Evolutionary conservation across 2,329 filamentous ascomycete genomes (phyloP), one percentile per base, ranked within the genome.

Genomic region (Alternaria burnsii): DNA sequence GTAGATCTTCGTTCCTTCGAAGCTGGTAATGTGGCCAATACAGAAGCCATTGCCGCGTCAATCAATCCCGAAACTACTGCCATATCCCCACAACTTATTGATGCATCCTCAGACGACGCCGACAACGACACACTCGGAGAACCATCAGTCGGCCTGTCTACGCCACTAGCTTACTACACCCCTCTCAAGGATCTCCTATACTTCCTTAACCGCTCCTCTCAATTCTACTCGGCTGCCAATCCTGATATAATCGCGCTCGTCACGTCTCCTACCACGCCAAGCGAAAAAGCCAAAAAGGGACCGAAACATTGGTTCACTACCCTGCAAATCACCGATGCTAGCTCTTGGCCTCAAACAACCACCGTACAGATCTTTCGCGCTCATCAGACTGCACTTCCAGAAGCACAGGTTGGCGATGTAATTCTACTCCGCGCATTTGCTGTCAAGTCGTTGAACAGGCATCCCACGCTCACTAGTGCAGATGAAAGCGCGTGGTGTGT

Each of bases 401-500:
- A 71, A 2, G 78, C 78, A 3, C 69, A 78, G 0, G 57, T 63
- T 0, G 83, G 83, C 24, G 83, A 84, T 42, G 75, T 83, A 0
- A 68, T 85, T 0, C 61, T 85, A 24, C 70, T 84, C 3, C 73
- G 82, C 5, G 71, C 66, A 0, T 83, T 84, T 47, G 61, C 53
- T 0, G 82, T 84, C n/a, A 80, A 77, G 66, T 79, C 75, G 14
- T 61, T 74, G 16, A 80, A 81, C 48, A 66, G 73, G n/a, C 73
- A 50, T 69, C 72, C 65, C 16, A 61, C 55, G 44, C 50, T 85
- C 9, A 52, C 80, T 9, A 82, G 80, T 34, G 74, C 70, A 1
- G 81, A 82, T 6, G 76, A 79, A 48, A 82, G 80, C 54, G 75
- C 74, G 3, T 85, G 82, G 82, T 82, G 80, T 58, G 82, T 83